phyloP scores from a whole-genome alignment of 2,329 filamentous ascomycete species.

The Epichloe sibirici region DNA sequence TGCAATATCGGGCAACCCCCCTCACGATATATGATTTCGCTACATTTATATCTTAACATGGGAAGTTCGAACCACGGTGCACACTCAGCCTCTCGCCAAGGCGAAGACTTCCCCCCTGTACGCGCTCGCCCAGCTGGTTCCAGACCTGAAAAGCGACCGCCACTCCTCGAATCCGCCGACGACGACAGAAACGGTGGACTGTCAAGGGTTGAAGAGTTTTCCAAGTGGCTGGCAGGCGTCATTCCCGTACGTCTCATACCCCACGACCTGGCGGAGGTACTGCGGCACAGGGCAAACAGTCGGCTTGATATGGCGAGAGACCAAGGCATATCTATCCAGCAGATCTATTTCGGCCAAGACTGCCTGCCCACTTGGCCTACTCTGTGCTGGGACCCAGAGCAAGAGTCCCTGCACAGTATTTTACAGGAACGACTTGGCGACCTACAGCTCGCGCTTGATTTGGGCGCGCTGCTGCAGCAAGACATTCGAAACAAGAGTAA shows the following conservation, averaged over 20 bases:
- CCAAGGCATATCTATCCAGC: constrained; percentile 7
- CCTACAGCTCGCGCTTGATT: constrained; percentile 7
- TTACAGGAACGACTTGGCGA: constrained; percentile 15
- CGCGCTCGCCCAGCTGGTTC: background rate
- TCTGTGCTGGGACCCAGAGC: constrained; percentile 13
- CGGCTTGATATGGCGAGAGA: constrained; percentile 13
- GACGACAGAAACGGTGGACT: background rate
- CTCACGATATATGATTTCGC: too few relatives aligned
- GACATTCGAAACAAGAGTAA: constrained; percentile 17
- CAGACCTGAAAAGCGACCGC: background rate
- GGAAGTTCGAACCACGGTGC: background rate
- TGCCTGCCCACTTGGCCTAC: constrained; percentile 19
- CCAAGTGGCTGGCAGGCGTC: constrained; percentile 7
- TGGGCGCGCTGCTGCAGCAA: constrained; percentile 11
- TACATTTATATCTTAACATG: background rate
- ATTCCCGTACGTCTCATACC: constrained; percentile 14
- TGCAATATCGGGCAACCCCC: background rate
- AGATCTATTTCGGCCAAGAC: constrained; percentile 16
- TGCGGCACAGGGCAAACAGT: constrained; percentile 12
- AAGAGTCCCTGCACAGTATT: constrained; percentile 12
- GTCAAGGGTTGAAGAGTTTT: constrained; percentile 2
- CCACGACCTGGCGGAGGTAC: constrained; percentile 9
- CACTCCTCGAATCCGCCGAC: background rate
- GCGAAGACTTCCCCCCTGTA: background rate
- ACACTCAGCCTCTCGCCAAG: background rate